Conservation (phyloP, 2,329 filamentous ascomycete genomes). For the Colletotrichum paranaense region DNA sequence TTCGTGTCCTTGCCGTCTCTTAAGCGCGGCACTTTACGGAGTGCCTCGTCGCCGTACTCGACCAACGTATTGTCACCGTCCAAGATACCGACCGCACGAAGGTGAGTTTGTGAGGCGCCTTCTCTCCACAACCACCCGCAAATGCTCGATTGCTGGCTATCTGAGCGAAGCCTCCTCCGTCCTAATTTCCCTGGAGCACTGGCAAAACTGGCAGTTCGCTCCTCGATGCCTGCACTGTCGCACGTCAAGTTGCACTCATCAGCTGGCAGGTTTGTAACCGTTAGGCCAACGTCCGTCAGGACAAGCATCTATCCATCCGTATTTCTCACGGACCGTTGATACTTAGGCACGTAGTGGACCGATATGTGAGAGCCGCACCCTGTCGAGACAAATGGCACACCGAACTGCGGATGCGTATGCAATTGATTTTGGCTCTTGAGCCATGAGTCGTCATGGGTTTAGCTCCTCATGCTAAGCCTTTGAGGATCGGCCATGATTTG, state of each 20-base stretch:
- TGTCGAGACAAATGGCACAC: neutral
- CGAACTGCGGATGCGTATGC: neutral
- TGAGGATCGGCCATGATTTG: constrained; percentile 21
- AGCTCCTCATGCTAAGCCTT: constrained; percentile 29
- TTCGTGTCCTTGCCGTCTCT: neutral
- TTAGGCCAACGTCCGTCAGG: neutral
- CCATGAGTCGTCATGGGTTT: constrained; percentile 17
- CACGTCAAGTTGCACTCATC: neutral
- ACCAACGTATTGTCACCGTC: neutral
- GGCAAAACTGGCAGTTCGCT: neutral
- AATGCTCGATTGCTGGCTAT: neutral
- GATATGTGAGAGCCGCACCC: neutral
- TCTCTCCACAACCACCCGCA: neutral
- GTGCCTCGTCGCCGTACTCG: neutral
- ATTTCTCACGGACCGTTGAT: neutral
- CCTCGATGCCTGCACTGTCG: neutral
- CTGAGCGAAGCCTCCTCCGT: constrained; percentile 22
- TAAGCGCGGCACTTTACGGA: constrained; percentile 11
- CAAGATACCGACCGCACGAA: neutral
- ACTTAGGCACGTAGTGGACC: too few relatives aligned
- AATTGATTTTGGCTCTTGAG: neutral
- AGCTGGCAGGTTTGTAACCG: neutral
- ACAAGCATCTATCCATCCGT: neutral
- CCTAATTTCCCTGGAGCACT: neutral
- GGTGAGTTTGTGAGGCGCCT: neutral